Base-by-base conservation (phyloP, 2,329 filamentous ascomycete genomes). In the Penicillium sp. region DNA sequence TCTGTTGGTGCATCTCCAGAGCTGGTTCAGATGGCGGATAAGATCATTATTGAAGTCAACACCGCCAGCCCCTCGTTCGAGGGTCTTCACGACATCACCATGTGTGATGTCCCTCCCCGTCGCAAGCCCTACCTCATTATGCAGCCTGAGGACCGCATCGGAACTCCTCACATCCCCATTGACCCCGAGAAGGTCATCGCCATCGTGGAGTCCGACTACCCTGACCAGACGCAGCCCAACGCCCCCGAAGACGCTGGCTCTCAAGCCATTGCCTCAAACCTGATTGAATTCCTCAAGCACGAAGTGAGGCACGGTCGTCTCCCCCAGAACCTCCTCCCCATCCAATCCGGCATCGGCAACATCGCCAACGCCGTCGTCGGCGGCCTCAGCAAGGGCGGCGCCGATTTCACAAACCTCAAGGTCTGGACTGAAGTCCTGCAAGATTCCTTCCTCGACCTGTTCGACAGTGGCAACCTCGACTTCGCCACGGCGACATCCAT, bases 341-440 rank as follows among this genome's bases (percentile, higher is more conserved):
- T 96, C 19, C 92, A 96, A 78, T 93, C 90, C 11, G 92, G 92
- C 49, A 96, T 96, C 69, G 92, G 93, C 66, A 96, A 96, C 82
- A 96, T 96, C 60, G 92, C 92, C 78, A 96, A 96, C 77, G 92
- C 92, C 44, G 93, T 96, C 65, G 88, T 96, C 63, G 92, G 92
- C 63, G 93, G 92, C 15, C 86, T 96, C 60, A 86, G 88, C 67
- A 86, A 90, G 62, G 85, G 84, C 15, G 83, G 83, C 63, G 91
- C 91, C 67, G 90, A 93, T 76, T 96, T 96, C 84, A 86, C 87
- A 74, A 91, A 96, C 81, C 85, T 97, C 61, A 93, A 91, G 75
- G 93, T 96, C 45, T 96, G 92, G 93, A 96, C 93, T 26, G 92
- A 96, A 79, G 92, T 96, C 52, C 88, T 96, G 61, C 92, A 96